These are phyloP conservation scores for Paulinella micropora DNA, from an alignment of 78 protist genomes.

Conservation along the genomic window DNA sequence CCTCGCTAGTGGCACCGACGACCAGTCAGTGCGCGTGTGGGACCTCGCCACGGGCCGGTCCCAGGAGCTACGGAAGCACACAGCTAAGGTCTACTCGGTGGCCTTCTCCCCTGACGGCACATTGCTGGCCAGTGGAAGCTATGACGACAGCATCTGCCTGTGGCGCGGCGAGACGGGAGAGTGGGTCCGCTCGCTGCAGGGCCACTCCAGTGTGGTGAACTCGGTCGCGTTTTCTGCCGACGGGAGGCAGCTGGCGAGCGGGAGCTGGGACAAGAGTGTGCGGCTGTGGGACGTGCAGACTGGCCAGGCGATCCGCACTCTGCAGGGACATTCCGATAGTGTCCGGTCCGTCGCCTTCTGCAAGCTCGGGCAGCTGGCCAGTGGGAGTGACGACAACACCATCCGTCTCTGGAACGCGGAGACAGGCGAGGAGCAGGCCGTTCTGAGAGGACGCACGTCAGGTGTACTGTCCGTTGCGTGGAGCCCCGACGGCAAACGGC, in stretches of 20 bases:
- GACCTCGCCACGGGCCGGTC: too few species aligned
- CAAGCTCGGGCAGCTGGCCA: conserved; percentile 81
- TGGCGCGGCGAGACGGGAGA: too few species aligned
- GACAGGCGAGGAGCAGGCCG: too few species aligned
- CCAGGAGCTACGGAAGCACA: too few species aligned
- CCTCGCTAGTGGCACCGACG: too few species aligned
- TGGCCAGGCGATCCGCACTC: too few species aligned
- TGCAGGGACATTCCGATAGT: conserved; percentile 91
- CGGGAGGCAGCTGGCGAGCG: conserved; percentile 95
- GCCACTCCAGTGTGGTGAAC: conserved; percentile 86
- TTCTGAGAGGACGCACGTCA: conserved; percentile 70
- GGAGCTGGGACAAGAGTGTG: conserved; percentile 88
- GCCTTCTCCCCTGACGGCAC: too few species aligned
- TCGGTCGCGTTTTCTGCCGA: conserved; percentile 95
- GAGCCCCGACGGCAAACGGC: conserved; percentile 94
- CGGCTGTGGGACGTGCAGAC: conserved; percentile 98
- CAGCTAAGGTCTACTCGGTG: too few species aligned
- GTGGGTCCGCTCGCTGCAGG: conserved; percentile 75
- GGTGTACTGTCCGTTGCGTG: conserved; percentile 95
- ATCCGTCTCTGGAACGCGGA: conserved; percentile 81
- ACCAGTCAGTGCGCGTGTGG: too few species aligned
- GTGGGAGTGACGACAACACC: conserved; percentile 87
- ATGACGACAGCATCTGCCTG: too few species aligned
- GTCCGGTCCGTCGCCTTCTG: conserved; percentile 88
- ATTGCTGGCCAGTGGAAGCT: too few species aligned